These are phyloP conservation scores for Ligustrum vulgare DNA, from an alignment of 257 asterid species.

Conservation along the genomic window DNA sequence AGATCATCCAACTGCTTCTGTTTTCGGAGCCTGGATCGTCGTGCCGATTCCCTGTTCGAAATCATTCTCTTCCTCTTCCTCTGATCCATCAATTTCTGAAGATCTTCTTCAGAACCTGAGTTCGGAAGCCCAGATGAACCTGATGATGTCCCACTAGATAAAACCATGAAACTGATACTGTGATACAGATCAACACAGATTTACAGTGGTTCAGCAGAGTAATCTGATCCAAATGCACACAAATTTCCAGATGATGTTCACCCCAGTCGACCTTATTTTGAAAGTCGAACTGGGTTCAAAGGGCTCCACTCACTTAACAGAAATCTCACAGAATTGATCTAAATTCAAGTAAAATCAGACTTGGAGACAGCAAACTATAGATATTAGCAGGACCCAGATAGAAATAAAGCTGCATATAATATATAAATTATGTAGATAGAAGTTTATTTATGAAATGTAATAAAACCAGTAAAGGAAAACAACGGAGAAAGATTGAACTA, in stretches of 20 bases:
- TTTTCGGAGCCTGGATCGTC: constrained; percentile 85
- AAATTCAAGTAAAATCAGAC: too few species aligned
- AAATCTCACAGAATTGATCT: too few species aligned
- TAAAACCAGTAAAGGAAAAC: constrained; percentile 86
- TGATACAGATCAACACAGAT: too few species aligned
- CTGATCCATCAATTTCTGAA: constrained; percentile 62
- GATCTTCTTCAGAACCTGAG: constrained; percentile 67
- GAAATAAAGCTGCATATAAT: background rate
- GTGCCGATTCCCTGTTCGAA: constrained; percentile 92
- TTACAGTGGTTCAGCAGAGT: too few species aligned
- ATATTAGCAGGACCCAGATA: constrained; percentile 47
- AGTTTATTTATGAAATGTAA: constrained; percentile 48
- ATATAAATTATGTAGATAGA: too few species aligned
- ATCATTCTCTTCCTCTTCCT: constrained; percentile 82
- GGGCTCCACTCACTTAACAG: too few species aligned
- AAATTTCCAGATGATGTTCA: background rate
- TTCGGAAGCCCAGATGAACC: constrained; percentile 55
- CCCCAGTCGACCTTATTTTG: background rate
- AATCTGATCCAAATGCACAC: too few species aligned
- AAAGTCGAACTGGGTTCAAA: background rate
- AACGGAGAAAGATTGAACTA: constrained; percentile 62
- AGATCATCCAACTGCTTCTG: constrained; percentile 81
- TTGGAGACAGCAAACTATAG: background rate
- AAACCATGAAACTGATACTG: constrained; percentile 48
- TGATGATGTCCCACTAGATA: constrained; percentile 68